Evolutionary conservation across 2,329 filamentous ascomycete genomes (phyloP).

Genomic region (Colletotrichum nymphaeae): DNA sequence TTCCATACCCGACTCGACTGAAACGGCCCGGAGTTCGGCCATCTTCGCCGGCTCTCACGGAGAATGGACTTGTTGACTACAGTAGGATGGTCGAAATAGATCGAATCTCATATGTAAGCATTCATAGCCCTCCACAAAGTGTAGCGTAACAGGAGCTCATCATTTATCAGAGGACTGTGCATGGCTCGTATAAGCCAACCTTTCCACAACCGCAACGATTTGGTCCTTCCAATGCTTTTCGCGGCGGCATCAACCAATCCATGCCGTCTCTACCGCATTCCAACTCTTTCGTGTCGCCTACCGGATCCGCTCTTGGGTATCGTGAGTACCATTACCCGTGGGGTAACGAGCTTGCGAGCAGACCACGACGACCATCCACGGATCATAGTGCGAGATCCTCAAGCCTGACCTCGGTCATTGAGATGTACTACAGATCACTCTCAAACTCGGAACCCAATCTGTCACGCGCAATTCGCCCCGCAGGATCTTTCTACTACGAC

Average conservation of each 20-base stretch:
- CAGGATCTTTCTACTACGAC: constrained; percentile 61
- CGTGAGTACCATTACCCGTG: constrained; percentile 35
- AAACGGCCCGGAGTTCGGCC: constrained; percentile 64
- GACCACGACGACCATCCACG: constrained; percentile 48
- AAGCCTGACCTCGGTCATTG: constrained; percentile 62
- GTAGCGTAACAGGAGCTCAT: constrained; percentile 14
- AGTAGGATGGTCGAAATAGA: constrained; percentile 63
- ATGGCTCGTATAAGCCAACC: constrained; percentile 54
- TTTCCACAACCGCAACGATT: constrained; percentile 50
- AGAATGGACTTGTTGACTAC: constrained; percentile 60
- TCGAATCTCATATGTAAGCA: constrained; percentile 57
- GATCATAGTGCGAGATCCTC: constrained; percentile 55
- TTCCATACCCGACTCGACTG: constrained; percentile 67
- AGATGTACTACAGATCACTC: constrained; percentile 55
- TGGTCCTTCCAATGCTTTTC: constrained; percentile 51
- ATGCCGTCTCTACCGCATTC: constrained; percentile 49
- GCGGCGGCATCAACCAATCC: constrained; percentile 54
- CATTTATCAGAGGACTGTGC: constrained; percentile 55
- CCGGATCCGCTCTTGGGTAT: constrained; percentile 36
- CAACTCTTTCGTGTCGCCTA: constrained; percentile 19
- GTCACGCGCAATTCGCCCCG: constrained; percentile 43
- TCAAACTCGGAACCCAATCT: constrained; percentile 39
- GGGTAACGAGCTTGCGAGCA: constrained; percentile 42
- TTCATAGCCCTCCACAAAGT: background rate
- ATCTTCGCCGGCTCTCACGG: constrained; percentile 60